Conservation (phyloP, 495 filamentous ascomycete genomes). For the Aspergillus biplanus region DNA sequence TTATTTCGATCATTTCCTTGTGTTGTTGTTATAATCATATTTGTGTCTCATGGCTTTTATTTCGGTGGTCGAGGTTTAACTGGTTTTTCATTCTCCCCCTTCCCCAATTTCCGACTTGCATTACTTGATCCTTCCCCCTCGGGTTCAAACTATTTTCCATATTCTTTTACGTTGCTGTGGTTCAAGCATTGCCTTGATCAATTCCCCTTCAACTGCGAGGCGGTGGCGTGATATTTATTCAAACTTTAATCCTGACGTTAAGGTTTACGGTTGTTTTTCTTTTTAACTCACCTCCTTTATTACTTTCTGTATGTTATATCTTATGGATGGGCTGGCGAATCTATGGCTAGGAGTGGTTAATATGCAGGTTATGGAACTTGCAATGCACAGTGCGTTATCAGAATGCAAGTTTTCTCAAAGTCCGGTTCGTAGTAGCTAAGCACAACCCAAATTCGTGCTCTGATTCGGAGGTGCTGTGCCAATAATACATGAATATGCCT, state of each 20-base stretch:
- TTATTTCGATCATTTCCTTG: background rate
- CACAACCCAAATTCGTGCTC: too few relatives aligned
- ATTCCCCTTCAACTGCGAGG: background rate
- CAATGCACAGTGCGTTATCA: conserved; percentile 26
- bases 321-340: conserved; percentile 45
- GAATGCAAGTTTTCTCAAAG: conserved; percentile 30
- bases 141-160: background rate
- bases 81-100: conserved; percentile 6
- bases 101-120: conserved; percentile 10
- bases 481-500: too few relatives aligned
- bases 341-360: conserved; percentile 38
- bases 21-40: background rate
- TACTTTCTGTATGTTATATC: conserved; percentile 34
- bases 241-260: conserved; percentile 5
- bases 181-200: conserved; percentile 4
- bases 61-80: conserved; percentile 14
- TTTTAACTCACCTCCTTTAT: conserved; percentile 9
- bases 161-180: background rate
- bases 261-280: conserved; percentile 16
- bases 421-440: too few relatives aligned
- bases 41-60: conserved; percentile 4
- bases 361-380: conserved; percentile 31
- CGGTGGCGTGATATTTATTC: background rate
- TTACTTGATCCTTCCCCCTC: background rate
- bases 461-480: too few relatives aligned